Evolutionary conservation across 441 rosid genomes (phyloP).

Genomic region (Brassica hybrid): DNA sequence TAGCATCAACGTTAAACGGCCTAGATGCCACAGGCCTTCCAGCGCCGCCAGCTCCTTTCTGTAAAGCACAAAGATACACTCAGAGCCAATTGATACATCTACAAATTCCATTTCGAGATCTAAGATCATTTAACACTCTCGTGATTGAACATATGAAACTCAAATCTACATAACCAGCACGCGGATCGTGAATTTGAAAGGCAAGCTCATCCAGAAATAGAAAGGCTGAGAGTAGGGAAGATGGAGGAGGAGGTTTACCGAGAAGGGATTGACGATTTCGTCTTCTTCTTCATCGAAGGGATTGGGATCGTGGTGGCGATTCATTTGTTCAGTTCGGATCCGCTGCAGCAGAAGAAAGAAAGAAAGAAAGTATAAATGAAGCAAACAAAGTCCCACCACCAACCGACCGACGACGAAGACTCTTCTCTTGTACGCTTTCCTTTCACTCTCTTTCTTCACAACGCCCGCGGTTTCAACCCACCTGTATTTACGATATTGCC

Average conservation of each 20-base stretch:
- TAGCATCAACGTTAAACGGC: conserved; percentile 69
- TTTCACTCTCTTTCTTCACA: background rate
- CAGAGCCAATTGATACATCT: too few species aligned
- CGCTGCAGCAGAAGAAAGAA: conserved; percentile 14
- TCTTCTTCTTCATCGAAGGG: conserved; percentile 96
- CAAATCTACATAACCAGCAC: background rate
- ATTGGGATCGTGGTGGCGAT: conserved; percentile 85
- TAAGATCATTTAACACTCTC: background rate
- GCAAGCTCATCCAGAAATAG: conserved; percentile 3
- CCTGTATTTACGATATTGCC: conserved; percentile 14
- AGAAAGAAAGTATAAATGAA: too few species aligned
- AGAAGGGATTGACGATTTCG: conserved; percentile 90
- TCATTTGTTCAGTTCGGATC: conserved; percentile 56
- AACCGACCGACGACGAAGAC: conserved; percentile 19
- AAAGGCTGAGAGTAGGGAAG: background rate
- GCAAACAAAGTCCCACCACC: conserved; percentile 15
- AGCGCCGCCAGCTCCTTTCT: conserved; percentile 83
- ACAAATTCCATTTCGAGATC: too few species aligned
- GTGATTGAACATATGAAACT: too few species aligned
- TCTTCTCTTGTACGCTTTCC: too few species aligned
- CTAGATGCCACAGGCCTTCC: conserved; percentile 63
- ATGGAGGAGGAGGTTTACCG: too few species aligned
- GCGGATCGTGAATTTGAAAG: background rate
- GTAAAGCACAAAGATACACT: background rate
- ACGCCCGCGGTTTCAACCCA: background rate